Evolutionary conservation across 2,329 filamentous ascomycete species (phyloP), one percentile per base, ranked within the genome.

Genomic region (Rosellinia necatrix): DNA sequence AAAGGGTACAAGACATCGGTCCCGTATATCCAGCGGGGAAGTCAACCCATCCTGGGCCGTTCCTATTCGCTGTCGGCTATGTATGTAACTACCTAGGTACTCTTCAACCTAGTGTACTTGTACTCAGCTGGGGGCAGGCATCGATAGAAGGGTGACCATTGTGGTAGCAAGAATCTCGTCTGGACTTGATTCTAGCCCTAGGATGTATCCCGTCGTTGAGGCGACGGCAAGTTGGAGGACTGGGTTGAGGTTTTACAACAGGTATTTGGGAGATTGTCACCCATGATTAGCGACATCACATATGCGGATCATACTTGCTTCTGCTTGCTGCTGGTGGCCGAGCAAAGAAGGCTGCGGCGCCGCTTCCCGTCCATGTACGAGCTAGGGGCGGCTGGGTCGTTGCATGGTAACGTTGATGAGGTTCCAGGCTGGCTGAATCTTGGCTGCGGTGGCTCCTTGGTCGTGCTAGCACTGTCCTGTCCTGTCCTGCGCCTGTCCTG

Each of bases 251-350:
- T 54, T 59, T 62, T 66, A 68, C 61, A 61, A 52, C 53, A 64
- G 59, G 58, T 61, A 63, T 66, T 46, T 58, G 37, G 29, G 38
- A 64, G 49, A 66, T 68, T 64, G 61, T 61, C 61, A 65, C 63
- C 49, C 43, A 54, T 56, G 52, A 57, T 35, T 38, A 46, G 44
- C 43, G 35, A 53, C 40, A 62, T 59, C 68, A 70, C 66, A 71
- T 72, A 75, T 75, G 71, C 74, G 70, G 68, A 75, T 70, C 74
- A 75, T 75, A 75, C 71, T 70, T 75, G 73, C 72, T 70, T 74
- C 68, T 68, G 65, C 64, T 67, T 65, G 54, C 58, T 63, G 62
- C 61, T 66, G 55, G 50, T 58, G 38, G 40, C 53, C 59, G 63
- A 61, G 58, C 42, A 53, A 56, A 54, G 57, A 63, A 61, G 61